Percentiles rank a stretch among this genome's conserved stretches.
phyloP scores from a whole-genome alignment of 306 rosid species.

The Vicia sativa region DNA sequence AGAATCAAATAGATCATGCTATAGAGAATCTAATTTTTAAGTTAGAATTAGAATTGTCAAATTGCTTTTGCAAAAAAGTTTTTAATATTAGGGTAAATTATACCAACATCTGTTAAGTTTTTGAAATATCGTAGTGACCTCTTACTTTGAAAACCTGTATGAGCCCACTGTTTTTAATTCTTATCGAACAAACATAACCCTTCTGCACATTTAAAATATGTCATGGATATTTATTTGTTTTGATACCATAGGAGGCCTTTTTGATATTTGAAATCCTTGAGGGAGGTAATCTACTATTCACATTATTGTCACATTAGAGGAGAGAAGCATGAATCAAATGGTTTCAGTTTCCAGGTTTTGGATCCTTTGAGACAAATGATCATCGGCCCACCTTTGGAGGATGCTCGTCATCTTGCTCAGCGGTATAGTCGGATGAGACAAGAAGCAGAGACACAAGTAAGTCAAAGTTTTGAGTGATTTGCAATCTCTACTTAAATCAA shows the following conservation, averaged over 20 bases:
- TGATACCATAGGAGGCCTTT: slow-evolving; percentile 7
- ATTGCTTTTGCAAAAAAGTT: too few species aligned
- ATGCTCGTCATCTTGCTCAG: slow-evolving; percentile 98
- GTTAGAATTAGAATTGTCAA: too few species aligned
- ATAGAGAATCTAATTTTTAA: too few species aligned
- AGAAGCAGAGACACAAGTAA: slow-evolving; percentile 88
- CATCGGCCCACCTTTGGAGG: slow-evolving; percentile 86
- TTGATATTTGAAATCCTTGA: slow-evolving; percentile 21
- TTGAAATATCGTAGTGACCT: slow-evolving; percentile 19
- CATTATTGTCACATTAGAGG: slow-evolving; percentile 23
- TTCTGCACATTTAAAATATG: slow-evolving; percentile 16
- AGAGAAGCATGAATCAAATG: slow-evolving; percentile 31
- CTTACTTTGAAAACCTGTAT: slow-evolving; percentile 19
- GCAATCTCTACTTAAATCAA: slow-evolving; percentile 21
- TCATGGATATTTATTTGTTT: slow-evolving; percentile 13
- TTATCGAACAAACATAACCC: slow-evolving; percentile 1
- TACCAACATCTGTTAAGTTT: slow-evolving; percentile 12
- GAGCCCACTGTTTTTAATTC: not conserved
- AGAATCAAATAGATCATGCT: too few species aligned
- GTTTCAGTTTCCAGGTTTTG: slow-evolving; percentile 63
- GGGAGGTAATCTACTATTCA: slow-evolving; percentile 1
- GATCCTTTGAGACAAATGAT: slow-evolving; percentile 97
- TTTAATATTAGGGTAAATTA: slow-evolving; percentile 20
- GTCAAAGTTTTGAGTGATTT: slow-evolving; percentile 28
- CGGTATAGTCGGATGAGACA: slow-evolving; percentile 97